Evolutionary conservation across 129 eudicot species (phyloP).

Genomic region (Cynara cardunculus): DNA sequence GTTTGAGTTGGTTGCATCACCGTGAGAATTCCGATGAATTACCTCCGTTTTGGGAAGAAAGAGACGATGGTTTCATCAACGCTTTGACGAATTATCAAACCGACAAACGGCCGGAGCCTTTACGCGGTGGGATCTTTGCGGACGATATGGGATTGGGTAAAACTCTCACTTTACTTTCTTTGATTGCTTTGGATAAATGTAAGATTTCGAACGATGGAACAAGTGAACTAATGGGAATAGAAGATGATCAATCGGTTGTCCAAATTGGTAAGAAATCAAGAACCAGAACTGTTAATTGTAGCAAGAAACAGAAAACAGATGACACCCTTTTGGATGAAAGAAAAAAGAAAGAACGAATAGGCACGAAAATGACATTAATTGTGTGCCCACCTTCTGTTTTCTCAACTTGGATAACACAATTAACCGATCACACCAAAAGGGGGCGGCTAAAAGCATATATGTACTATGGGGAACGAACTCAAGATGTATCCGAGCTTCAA

Average conservation of each 20-base stretch:
- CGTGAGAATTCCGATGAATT: slow-evolving; percentile 64
- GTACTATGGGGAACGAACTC: slow-evolving; percentile 83
- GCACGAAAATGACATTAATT: slow-evolving; percentile 54
- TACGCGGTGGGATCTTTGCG: slow-evolving; percentile 91
- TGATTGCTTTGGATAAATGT: slow-evolving; percentile 71
- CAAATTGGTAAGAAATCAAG: slow-evolving; percentile 38
- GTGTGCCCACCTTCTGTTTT: slow-evolving; percentile 90
- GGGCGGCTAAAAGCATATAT: slow-evolving; percentile 59
- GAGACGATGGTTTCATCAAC: slow-evolving; percentile 46
- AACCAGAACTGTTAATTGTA: slow-evolving; percentile 23
- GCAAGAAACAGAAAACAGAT: slow-evolving; percentile 43
- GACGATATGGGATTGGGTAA: slow-evolving; percentile 98
- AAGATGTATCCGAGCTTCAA: slow-evolving; percentile 53
- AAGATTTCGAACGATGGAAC: slow-evolving; percentile 7
- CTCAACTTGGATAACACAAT: slow-evolving; percentile 74
- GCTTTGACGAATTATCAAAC: slow-evolving; percentile 58
- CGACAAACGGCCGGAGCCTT: slow-evolving; percentile 54
- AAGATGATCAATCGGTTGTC: slow-evolving; percentile 13
- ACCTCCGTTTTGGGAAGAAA: slow-evolving; percentile 85
- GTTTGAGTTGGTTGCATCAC: slow-evolving; percentile 63
- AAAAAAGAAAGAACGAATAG: slow-evolving; percentile 1
- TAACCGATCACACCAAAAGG: slow-evolving; percentile 55
- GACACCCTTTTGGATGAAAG: neutral
- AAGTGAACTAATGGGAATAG: slow-evolving; percentile 26
- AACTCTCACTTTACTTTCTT: slow-evolving; percentile 73